phyloP scores from a whole-genome alignment of 306 rosid genomes.

The Trichosanthes cucumerina region DNA sequence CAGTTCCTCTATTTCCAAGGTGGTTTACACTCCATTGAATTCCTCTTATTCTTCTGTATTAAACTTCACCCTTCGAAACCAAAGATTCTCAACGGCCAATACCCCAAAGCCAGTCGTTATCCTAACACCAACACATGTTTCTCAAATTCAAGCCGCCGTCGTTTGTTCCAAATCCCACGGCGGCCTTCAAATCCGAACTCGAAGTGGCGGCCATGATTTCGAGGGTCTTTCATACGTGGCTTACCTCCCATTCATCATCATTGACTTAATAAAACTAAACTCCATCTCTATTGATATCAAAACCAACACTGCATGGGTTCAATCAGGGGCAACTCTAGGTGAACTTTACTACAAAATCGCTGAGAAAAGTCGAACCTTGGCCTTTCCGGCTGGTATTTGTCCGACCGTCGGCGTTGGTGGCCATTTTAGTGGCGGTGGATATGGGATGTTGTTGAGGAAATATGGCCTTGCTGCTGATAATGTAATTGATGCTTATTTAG shows the following conservation, averaged over 20 bases:
- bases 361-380: slow-evolving; percentile 29
- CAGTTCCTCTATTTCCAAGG: not conserved
- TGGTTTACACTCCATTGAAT: not conserved
- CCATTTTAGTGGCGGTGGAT: slow-evolving; percentile 67
- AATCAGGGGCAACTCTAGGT: slow-evolving; percentile 53
- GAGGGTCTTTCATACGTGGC: not conserved
- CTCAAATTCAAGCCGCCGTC: not conserved
- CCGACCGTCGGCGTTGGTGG: slow-evolving; percentile 55
- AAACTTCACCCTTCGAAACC: not conserved
- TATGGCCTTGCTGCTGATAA: slow-evolving; percentile 60
- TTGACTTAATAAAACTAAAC: slow-evolving; percentile 16
- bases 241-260: not conserved
- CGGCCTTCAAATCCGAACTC: not conserved
- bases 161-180: not conserved
- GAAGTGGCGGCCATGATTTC: not conserved
- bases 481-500: slow-evolving; percentile 36
- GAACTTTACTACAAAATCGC: slow-evolving; percentile 49
- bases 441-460: slow-evolving; percentile 54
- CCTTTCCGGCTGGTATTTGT: slow-evolving; percentile 66
- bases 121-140: not conserved
- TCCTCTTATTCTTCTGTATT: not conserved
- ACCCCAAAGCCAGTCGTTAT: not conserved
- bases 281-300: slow-evolving; percentile 23
- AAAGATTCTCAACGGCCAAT: not conserved
- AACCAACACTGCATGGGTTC: slow-evolving; percentile 46